Evolutionary conservation across 2,329 filamentous ascomycete species (phyloP), one percentile per base, ranked within the genome.

Genomic region (Chlorencoelia australis): DNA sequence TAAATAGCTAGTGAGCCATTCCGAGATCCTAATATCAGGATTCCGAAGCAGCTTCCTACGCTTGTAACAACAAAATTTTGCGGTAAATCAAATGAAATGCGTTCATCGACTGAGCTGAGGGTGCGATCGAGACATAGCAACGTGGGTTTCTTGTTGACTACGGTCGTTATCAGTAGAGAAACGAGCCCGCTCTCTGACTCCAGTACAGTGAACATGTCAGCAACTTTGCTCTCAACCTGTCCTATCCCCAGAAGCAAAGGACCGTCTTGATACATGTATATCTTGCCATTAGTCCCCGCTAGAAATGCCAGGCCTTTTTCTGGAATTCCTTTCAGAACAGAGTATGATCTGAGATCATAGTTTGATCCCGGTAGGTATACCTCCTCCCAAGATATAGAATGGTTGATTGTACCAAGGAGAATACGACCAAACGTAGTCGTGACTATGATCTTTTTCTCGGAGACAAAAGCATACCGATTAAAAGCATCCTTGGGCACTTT

Each of bases 391-490:
- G 19, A 17, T 3, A 49, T 19, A 18, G 26, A 8, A n/a, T 27
- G n/a, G 4, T 32, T 32, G 11, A 52, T 42, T 0, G 55, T 51
- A 1, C 66, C 68, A 1, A 71, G 44, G 4, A 81, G 61, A 0
- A 84, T 52, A 13, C 68, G 66, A 1, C 82, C 82, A 22, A 70
- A 68, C 0, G 69, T 75, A 0, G 77, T 79, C 0, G 67, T 68
- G 3, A 72, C 62, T 13, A 85, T 55, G 3, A 84, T 51, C 2
- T 60, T 55, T 3, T 63, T 54, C 3, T 69, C 58, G 0, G 66
- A 66, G 3, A 82, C 52, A 39, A 83, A 82, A 16, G 71, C 69
- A 50, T 82, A 86, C 28, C 71, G 67, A 37, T 73, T 71, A 40
- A 82, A 71, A 7, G 61, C 56, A 35, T 71, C 63, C 30, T 59